Evolutionary conservation across 2,329 filamentous ascomycete genomes (phyloP).

Genomic region (Xylariaceae sp.): DNA sequence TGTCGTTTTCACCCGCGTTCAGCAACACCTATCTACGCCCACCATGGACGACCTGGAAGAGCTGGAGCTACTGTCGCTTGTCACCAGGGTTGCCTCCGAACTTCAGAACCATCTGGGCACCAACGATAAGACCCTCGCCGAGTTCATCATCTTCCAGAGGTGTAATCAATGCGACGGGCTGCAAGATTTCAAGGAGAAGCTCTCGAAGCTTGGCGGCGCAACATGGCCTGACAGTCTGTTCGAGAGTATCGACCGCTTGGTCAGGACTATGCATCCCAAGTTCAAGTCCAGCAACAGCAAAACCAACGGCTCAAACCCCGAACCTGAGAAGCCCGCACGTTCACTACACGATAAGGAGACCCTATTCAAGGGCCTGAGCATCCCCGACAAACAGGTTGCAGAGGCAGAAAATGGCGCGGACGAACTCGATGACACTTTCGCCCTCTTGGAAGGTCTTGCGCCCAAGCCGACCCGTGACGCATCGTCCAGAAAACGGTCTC

Average conservation of each 20-base stretch:
- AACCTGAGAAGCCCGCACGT: constrained; percentile 36
- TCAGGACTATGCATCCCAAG: constrained; percentile 86
- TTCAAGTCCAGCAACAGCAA: constrained; percentile 54
- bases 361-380: constrained; percentile 84
- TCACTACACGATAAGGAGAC: constrained; percentile 69
- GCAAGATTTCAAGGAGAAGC: constrained; percentile 69
- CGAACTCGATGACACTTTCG: constrained; percentile 88
- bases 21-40: neutral
- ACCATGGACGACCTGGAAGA: constrained; percentile 85
- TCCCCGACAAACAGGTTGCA: constrained; percentile 68
- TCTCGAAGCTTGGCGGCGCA: constrained; percentile 72
- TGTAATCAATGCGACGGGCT: constrained; percentile 63
- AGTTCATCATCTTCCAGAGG: constrained; percentile 92
- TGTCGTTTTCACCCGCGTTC: neutral
- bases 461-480: constrained; percentile 52
- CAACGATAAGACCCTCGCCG: constrained; percentile 89
- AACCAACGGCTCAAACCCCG: constrained; percentile 33
- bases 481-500: constrained; percentile 52
- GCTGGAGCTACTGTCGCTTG: constrained; percentile 88
- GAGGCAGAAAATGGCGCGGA: constrained; percentile 42
- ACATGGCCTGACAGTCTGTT: constrained; percentile 81
- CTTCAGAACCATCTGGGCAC: constrained; percentile 91
- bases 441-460: constrained; percentile 81
- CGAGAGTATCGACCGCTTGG: constrained; percentile 85
- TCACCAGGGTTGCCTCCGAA: constrained; percentile 91